phyloP scores from a whole-genome alignment of 176 grass and related monocot species.

The Ensete glaucum region DNA sequence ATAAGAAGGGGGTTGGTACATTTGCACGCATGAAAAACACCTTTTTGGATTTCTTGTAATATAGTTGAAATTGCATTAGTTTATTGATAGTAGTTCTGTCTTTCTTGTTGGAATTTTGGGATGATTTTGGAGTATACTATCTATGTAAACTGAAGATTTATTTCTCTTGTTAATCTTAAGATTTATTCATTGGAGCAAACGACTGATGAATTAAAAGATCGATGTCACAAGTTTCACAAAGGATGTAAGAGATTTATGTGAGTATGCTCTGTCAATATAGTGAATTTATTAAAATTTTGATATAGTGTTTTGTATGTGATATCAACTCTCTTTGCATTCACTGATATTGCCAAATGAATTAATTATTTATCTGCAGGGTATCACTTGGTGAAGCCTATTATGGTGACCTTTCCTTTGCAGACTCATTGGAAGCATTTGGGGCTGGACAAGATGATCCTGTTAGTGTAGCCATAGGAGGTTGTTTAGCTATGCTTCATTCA shows the following conservation, averaged over 20 bases:
- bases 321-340: not conserved
- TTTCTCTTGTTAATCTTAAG: constrained; percentile 17
- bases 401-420: constrained; percentile 73
- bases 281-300: not conserved
- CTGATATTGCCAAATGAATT: not conserved
- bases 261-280: constrained; percentile 19
- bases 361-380: constrained; percentile 37
- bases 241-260: constrained; percentile 94
- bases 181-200: constrained; percentile 87
- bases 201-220: constrained; percentile 79
- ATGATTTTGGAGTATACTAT: not conserved
- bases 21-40: not conserved
- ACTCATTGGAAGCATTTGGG: constrained; percentile 77
- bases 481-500: constrained; percentile 28
- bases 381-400: constrained; percentile 77
- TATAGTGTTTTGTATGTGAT: not conserved
- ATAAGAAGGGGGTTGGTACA: not conserved
- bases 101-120: not conserved
- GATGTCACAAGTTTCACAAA: constrained; percentile 80
- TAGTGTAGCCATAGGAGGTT: constrained; percentile 96
- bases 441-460: constrained; percentile 83
- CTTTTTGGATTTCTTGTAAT: not conserved
- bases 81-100: not conserved
- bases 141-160: not conserved
- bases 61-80: not conserved